Evolutionary conservation across 2,329 filamentous ascomycete species (phyloP), one percentile per base, ranked within the genome.

Genomic region (Parasarocladium wereldwijsianum): DNA sequence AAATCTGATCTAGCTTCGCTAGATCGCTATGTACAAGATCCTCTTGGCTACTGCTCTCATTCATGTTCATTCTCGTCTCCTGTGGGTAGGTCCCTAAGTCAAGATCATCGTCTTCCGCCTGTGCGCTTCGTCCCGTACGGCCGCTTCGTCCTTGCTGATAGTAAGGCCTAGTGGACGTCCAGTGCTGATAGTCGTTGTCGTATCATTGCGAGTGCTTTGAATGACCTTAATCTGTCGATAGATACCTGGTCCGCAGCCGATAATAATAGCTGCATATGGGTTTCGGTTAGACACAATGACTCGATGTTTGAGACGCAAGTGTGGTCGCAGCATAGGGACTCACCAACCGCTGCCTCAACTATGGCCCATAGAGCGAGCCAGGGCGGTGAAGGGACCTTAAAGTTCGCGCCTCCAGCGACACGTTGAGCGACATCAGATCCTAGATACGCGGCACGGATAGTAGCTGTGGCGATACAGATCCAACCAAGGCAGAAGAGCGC

Each of bases 321-420:
- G n/a, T n/a, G n/a, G n/a, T n/a, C n/a, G n/a, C n/a, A n/a, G n/a
- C n/a, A n/a, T n/a, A n/a, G 8, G 5, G 8, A 24, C 29, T 4
- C 21, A 34, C 32, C 35, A 15, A 36, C 29, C 13, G 23, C 29
- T 12, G 32, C 26, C 21, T 36, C 35, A 8, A 36, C 32, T 6
- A 36, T 36, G 3, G 20, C 35, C 35, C 32, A 32, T 6, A 36
- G 21, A 6, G 35, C 35, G 11, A 36, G 32, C 35, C 35, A 36
- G 6, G 26, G 27, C 3, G 32, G 31, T n/a, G 29, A 30, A 20
- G 32, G 35, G 17, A 30, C 32, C 16, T 31, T 32, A 23, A 34
- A 32, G 11, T 27, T 12, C 8, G 8, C 24, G 2, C 17, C 22
- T 4, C 15, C 17, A 3, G 13, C 19, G 19, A 25, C 23, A 12